Conservation (phyloP, 73 alveolate species). For the Symbiodinium pilosum region DNA sequence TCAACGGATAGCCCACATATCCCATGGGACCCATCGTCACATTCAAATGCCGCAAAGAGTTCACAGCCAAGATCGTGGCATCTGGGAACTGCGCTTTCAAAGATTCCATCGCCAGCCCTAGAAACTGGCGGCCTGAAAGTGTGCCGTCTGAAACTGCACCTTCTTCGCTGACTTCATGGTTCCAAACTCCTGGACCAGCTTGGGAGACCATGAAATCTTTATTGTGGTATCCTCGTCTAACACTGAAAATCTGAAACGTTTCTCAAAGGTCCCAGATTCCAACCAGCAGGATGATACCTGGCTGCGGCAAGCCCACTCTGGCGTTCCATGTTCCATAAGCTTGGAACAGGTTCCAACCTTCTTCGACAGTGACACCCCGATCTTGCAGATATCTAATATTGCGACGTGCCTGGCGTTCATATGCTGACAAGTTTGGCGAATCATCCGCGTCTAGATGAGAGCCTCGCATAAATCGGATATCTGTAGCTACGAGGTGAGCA, state of each 20-base stretch:
- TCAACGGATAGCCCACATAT: background rate
- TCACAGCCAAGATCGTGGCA: background rate
- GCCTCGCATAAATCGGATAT: background rate
- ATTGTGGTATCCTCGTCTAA: too few relatives aligned
- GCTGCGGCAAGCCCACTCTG: background rate
- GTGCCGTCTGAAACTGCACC: background rate
- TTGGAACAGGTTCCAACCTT: background rate
- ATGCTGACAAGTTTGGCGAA: background rate
- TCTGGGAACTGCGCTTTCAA: constrained; percentile 13
- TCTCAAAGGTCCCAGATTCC: background rate
- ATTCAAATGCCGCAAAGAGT: background rate
- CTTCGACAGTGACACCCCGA: background rate
- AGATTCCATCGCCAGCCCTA: background rate
- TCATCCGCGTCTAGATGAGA: background rate
- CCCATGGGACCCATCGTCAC: constrained; percentile 1
- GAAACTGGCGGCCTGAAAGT: constrained; percentile 4
- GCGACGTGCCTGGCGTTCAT: background rate
- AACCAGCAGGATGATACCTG: background rate
- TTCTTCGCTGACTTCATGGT: background rate
- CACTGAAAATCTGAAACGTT: too few relatives aligned
- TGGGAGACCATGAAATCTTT: too few relatives aligned
- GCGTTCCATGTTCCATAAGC: background rate
- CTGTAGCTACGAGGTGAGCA: background rate
- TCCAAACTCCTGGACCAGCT: background rate
- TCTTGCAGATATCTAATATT: background rate